Evolutionary conservation across 768 basidiomycete species (phyloP), one percentile per base, ranked within the genome.

Genomic region (Termitomyces sp.): DNA sequence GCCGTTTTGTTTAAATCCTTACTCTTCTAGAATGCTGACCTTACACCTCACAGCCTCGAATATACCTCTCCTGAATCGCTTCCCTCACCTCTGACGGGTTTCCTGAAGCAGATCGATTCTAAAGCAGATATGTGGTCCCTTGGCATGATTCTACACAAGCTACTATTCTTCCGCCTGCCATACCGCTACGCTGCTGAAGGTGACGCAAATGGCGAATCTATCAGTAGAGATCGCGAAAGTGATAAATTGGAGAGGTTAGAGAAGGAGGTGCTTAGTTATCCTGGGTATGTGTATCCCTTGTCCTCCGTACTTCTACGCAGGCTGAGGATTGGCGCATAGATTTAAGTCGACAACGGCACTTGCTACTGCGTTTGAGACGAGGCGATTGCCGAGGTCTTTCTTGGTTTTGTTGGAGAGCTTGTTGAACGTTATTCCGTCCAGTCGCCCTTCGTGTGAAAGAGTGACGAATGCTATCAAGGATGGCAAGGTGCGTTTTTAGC

Each of bases 71-170:
- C 95, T 0, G 96, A 98, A 68, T 90, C 92, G 0, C 77, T 98
- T 0, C 84, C 86, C 3, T 82, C 84, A 0, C 84, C 82, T 14
- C 71, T 75, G 6, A 87, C 84, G 0, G 90, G 91, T 0, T 70
- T 79, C 22, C 82, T 90, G 8, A 77, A 75, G 8, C 86, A 89
- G 47, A 79, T 92, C 2, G 88, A 92, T 65, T 92, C 92, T 0
- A 94, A 94, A 66, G 83, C 90, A 4, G 95, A 98, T 67, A 94
- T 97, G 86, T 98, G 96, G 95, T 92, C 92, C 5, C 78, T 98
- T 16, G 95, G 95, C 61, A 94, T 98, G 89, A 92, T 98, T 56
- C 78, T 98, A 18, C 87, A 98, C 75, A 95, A 94, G 65, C 79
- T 98, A 60, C 73, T 96, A 1, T 98, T 97, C 74, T 94, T 98